A percentile compares a stretch with the other conserved stretches of the same genome.
phyloP scores from a whole-genome alignment of 257 asterid genomes.

The Euphrasia confusa region DNA sequence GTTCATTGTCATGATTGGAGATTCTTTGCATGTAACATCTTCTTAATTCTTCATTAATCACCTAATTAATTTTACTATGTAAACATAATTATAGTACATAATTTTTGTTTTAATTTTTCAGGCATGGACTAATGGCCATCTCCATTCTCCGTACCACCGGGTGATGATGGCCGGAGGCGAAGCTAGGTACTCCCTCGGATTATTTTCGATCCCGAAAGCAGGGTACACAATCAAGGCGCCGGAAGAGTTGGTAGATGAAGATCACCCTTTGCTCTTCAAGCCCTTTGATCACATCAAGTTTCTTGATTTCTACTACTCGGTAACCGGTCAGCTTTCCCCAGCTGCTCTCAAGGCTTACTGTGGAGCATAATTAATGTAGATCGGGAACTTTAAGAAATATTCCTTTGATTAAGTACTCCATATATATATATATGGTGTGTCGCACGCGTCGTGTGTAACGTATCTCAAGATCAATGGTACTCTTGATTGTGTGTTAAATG shows the following conservation, averaged over 20 bases:
- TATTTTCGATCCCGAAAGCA: constrained; percentile 26
- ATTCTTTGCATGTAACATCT: constrained; percentile 35
- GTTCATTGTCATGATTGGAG: constrained; percentile 51
- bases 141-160: constrained; percentile 42
- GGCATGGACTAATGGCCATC: constrained; percentile 52
- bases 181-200: constrained; percentile 43
- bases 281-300: constrained; percentile 47
- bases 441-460: not conserved
- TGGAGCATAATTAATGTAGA: constrained; percentile 26
- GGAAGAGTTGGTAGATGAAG: constrained; percentile 44
- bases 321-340: constrained; percentile 31
- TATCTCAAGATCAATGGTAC: not conserved
- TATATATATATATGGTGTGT: not conserved
- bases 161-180: constrained; percentile 46
- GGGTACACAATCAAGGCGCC: constrained; percentile 43
- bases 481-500: not conserved
- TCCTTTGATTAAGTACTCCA: not conserved
- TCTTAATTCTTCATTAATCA: not conserved
- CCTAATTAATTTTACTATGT: no score
- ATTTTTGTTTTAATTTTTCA: not conserved
- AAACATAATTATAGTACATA: no score
- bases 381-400: not conserved
- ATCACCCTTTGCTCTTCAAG: constrained; percentile 45
- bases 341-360: constrained; percentile 42
- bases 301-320: constrained; percentile 36